Evolutionary conservation across 345 rosid genomes (phyloP).

Genomic region (Gynandropsis gynandra): DNA sequence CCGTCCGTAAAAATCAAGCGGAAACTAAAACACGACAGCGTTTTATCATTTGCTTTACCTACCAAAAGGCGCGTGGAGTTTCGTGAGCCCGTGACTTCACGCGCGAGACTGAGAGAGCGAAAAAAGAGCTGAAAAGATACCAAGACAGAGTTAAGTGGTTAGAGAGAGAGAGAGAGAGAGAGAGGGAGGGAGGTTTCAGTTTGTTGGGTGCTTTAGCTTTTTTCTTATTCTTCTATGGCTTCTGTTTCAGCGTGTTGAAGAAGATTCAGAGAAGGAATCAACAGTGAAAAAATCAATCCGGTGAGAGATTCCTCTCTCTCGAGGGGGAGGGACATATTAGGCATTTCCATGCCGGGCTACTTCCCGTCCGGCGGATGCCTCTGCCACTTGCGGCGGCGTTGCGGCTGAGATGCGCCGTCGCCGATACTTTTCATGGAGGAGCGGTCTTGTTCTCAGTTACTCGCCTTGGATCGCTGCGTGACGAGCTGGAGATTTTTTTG

Average conservation of each 20-base stretch:
- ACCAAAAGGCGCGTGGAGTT: conserved; percentile 22
- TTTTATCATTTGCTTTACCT: conserved; percentile 2
- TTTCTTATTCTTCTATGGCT: background rate
- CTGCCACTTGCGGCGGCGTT: conserved; percentile 10
- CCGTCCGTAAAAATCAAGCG: background rate
- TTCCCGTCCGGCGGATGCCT: conserved; percentile 19
- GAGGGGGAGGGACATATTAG: conserved; percentile 6
- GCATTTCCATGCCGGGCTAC: conserved; percentile 20
- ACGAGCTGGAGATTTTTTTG: conserved; percentile 1
- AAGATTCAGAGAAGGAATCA: conserved; percentile 16
- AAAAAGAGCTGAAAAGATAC: conserved; percentile 22
- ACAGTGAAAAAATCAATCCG: background rate
- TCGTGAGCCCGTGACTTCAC: conserved; percentile 22
- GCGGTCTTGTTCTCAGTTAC: conserved; percentile 1
- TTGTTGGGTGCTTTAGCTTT: background rate
- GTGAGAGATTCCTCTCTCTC: background rate
- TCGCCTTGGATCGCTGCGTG: conserved; percentile 12
- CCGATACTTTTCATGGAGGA: background rate
- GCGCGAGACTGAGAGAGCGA: conserved; percentile 10
- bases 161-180: too few species aligned
- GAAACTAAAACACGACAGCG: conserved; percentile 16
- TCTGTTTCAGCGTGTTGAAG: conserved; percentile 29
- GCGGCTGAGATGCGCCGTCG: conserved; percentile 16
- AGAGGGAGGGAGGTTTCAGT: conserved; percentile 22
- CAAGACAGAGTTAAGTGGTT: conserved; percentile 27